These are phyloP conservation scores for Mycosarcoma mackinlayi DNA, from an alignment of 1,284 basidiomycete genomes.

Conservation along the genomic window DNA sequence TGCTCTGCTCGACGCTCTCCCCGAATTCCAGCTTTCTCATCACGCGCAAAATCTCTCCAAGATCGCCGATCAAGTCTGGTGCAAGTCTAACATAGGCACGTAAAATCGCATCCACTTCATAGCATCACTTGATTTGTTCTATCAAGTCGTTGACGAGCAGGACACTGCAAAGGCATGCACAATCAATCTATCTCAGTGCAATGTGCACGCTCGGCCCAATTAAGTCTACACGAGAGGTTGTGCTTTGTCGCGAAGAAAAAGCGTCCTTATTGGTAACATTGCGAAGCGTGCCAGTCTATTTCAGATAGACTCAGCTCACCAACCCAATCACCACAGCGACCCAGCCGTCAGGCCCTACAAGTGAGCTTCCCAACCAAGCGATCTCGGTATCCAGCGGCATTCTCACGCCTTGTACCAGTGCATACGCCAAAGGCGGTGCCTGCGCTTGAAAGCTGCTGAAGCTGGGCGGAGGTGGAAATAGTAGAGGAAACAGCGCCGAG, in stretches of 20 bases:
- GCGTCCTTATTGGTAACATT: no score
- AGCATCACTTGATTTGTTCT: no score
- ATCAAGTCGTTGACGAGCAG: no score
- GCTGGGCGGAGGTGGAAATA: constrained; percentile 69
- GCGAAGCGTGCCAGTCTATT: background rate
- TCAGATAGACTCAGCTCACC: constrained; percentile 1
- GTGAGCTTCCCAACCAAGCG: constrained; percentile 88
- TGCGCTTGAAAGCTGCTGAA: constrained; percentile 44
- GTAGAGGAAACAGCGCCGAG: constrained; percentile 69
- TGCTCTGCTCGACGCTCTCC: constrained; percentile 4
- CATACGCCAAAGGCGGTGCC: constrained; percentile 69
- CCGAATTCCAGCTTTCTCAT: constrained; percentile 5
- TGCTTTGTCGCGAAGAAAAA: no score
- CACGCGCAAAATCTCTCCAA: background rate
- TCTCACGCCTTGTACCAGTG: constrained; percentile 86
- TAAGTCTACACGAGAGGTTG: no score
- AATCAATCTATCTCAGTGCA: no score
- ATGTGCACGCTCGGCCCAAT: no score
- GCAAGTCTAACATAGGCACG: no score
- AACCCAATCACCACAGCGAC: constrained; percentile 42
- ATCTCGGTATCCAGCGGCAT: constrained; percentile 87
- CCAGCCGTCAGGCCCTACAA: constrained; percentile 95
- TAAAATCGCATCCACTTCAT: no score
- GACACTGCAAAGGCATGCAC: no score
- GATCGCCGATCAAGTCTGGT: background rate